These are phyloP conservation scores for Canna indica DNA, from an alignment of 176 grass and related monocot species.

Conservation along the genomic window DNA sequence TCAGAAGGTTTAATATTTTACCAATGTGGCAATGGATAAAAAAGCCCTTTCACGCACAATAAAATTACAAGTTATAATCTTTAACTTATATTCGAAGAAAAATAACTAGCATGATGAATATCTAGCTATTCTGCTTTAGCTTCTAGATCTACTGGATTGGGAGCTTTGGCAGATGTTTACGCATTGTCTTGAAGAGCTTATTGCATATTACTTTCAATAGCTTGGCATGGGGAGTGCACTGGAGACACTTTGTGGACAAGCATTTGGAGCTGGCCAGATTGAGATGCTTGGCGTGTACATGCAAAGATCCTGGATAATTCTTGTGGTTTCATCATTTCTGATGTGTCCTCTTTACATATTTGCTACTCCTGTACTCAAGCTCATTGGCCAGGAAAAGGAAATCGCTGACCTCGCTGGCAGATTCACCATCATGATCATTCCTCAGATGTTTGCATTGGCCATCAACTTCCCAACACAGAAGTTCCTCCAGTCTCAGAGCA, in stretches of 20 bases:
- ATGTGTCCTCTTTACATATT: constrained; percentile 65
- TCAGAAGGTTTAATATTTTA: too few relatives aligned
- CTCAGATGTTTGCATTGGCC: constrained; percentile 76
- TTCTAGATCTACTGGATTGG: background rate
- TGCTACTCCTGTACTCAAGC: constrained; percentile 32
- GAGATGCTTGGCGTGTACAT: constrained; percentile 75
- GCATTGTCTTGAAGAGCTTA: background rate
- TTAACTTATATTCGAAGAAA: too few relatives aligned
- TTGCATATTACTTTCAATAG: constrained; percentile 7
- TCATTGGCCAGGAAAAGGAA: constrained; percentile 51
- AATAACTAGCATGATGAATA: background rate
- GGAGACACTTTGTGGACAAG: constrained; percentile 82
- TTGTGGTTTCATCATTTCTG: constrained; percentile 34
- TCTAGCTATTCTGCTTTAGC: background rate
- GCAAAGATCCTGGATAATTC: constrained; percentile 79
- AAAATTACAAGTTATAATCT: too few relatives aligned
- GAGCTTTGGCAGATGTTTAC: background rate
- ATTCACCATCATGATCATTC: constrained; percentile 54
- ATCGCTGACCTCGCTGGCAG: constrained; percentile 46
- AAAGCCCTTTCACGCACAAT: too few relatives aligned
- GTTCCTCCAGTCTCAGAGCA: constrained; percentile 90
- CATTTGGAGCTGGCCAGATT: constrained; percentile 60
- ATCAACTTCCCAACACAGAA: constrained; percentile 80
- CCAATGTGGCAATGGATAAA: too few relatives aligned
- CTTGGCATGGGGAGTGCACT: constrained; percentile 80